Evolutionary conservation across 257 asterid species (phyloP), one percentile per base, ranked within the genome.

Genomic region (Fraxinus americana): DNA sequence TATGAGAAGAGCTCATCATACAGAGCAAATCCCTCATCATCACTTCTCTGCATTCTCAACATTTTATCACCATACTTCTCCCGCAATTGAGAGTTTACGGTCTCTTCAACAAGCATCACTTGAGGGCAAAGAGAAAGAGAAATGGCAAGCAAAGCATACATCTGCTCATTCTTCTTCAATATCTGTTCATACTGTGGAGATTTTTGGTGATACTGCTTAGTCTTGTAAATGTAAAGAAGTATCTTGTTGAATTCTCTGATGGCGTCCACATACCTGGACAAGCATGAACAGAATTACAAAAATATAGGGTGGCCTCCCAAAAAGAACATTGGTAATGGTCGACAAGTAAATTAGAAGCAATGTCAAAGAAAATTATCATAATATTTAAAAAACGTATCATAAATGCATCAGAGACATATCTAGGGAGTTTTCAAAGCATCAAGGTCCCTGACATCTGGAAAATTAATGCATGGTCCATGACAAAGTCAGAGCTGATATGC

Each of bases 1-100:
- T 93, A 96, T 7, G 99, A 96, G 91, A 96, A 96, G 80, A 96
- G 97, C 87, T 96, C 98, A 57, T 96, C 99, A 78, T 93, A 96
- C 21, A 89, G 79, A 67, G 96, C 87, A 89, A 90, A 87, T 30
- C 95, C 97, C 84, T 93, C 98, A 7, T 93, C 98, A 76, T 91
- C 99, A 74, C 72, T 87, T 77, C 97, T 88, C 83, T 87, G 97
- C 99, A 95, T 93, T 79, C 96, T 93, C 80, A 45, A 77, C 99
- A 96, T 93, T 81, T 96, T 96, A 71, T 95, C 98, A 34, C 98
- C 99, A 71, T 95, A 88, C 82, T 96, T 92, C 85, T 96, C 98
- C 36, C 97, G 85, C 81, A 96, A 74, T 74, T 96, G 98, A 77
- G 95, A 80, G 83, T 90, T 89, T 45, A 91, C 98, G 25, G 92